Evolutionary conservation across 768 basidiomycete species (phyloP), one percentile per base, ranked within the genome.

Genomic region (Pleurotus sapidus): DNA sequence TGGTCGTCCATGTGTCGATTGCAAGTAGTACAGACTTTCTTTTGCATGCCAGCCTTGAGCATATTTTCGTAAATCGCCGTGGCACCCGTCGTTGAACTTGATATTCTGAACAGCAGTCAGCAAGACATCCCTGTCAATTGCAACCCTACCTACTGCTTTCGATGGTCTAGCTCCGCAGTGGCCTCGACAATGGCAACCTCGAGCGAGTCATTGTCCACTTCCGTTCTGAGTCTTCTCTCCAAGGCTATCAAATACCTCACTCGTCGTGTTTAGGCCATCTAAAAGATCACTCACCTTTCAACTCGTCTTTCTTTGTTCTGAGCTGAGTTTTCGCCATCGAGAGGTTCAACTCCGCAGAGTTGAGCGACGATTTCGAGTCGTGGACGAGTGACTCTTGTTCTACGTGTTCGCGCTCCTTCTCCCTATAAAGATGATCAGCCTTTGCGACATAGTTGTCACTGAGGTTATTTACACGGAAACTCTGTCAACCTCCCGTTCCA

Each of bases 21-120:
- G 67, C 96, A 98, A 6, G 85, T 86, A 9, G 82, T 75, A 64
- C 96, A 99, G 0, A 77, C 69, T 64, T 88, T 86, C 60, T 87
- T 82, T 49, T 77, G 73, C 65, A 82, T 82, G 34, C 89, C 91
- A 1, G 71, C 68, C 14, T 74, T 71, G 40, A 93, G 75, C 27
- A 91, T 63, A 1, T 68, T 67, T 57, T 84, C 74, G 57, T 83
- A 95, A 37, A 80, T 75, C 20, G 68, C 53, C 38, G 69, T 72
- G 2, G 70, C 68, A 11, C 72, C 74, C 27, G 65, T 62, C 25
- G 67, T 59, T 38, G 57, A 66, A 9, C 68, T 70, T 46, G 67
- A 63, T 49, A 65, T 18, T 25, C 75, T 76, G 43, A n/a, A 18
- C 40, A 23, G 20, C 30, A 23, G 40, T 50, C 25, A 62, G 23